Evolutionary conservation across 2,329 filamentous ascomycete species (phyloP).

Genomic region (Aspergillus amoenus): DNA sequence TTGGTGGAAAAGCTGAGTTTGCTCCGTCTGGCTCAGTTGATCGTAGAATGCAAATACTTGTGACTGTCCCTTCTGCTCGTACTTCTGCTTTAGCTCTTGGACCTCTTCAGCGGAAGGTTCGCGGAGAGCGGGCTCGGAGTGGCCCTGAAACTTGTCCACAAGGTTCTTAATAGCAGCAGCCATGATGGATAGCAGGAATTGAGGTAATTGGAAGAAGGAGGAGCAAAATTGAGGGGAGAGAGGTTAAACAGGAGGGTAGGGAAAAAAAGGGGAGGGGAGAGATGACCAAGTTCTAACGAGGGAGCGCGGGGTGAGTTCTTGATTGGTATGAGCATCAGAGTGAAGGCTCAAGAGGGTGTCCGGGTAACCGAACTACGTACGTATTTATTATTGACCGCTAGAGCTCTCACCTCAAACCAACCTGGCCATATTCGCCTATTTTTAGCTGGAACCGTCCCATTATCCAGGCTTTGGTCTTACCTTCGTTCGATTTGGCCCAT

Average conservation of each 20-base stretch:
- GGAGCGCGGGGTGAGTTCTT: conserved; percentile 26
- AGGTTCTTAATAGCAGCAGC: conserved; percentile 45
- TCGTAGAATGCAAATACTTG: conserved; percentile 90
- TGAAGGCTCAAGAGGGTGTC: background rate
- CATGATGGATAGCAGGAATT: conserved; percentile 28
- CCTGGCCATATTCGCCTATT: conserved; percentile 12
- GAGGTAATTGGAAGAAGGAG: background rate
- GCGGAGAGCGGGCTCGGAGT: conserved; percentile 39
- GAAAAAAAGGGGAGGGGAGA: conserved; percentile 9
- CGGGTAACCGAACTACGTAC: conserved; percentile 2
- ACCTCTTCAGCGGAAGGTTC: conserved; percentile 65
- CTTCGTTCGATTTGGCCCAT: background rate
- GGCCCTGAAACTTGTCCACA: conserved; percentile 48
- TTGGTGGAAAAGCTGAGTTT: conserved; percentile 77
- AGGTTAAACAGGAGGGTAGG: conserved; percentile 3
- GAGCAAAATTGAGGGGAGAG: background rate
- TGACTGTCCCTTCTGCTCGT: conserved; percentile 70
- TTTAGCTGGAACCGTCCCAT: conserved; percentile 12
- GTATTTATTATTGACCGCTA: conserved; percentile 15
- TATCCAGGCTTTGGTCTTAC: conserved; percentile 7
- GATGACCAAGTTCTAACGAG: conserved; percentile 9
- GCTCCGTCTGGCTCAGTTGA: conserved; percentile 68
- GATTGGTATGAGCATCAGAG: conserved; percentile 5
- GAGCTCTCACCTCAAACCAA: background rate
- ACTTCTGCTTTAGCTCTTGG: conserved; percentile 68